phyloP scores from a whole-genome alignment of 345 rosid species.

The Sonneratia alba region DNA sequence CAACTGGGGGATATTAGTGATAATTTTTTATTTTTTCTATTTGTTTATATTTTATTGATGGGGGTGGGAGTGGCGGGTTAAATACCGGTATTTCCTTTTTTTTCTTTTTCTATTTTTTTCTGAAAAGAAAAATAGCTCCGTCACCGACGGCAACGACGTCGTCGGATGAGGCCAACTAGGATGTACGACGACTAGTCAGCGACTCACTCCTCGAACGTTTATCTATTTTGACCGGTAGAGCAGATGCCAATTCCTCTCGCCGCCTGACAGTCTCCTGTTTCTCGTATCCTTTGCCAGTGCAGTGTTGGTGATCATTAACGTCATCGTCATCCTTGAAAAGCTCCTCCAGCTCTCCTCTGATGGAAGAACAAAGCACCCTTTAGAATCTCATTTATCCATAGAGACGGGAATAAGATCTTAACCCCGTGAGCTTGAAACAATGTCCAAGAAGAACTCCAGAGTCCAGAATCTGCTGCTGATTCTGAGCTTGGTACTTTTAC shows the following conservation, averaged over 20 bases:
- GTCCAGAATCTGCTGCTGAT: slow-evolving; percentile 9
- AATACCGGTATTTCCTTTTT: too few relatives aligned
- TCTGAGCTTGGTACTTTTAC: slow-evolving; percentile 9
- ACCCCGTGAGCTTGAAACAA: background rate
- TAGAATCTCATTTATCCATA: background rate
- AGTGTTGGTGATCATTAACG: background rate
- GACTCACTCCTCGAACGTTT: too few relatives aligned
- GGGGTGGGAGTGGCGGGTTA: too few relatives aligned
- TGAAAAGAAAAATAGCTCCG: too few relatives aligned
- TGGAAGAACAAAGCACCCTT: background rate
- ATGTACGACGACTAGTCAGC: too few relatives aligned
- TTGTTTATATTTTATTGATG: too few relatives aligned
- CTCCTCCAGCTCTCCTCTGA: background rate
- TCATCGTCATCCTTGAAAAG: background rate
- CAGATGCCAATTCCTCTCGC: background rate
- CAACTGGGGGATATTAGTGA: too few relatives aligned
- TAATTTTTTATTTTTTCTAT: too few relatives aligned
- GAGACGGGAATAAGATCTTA: background rate
- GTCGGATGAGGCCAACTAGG: background rate
- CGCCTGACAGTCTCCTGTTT: background rate
- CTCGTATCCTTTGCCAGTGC: background rate
- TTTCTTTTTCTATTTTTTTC: too few relatives aligned
- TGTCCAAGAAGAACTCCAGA: background rate
- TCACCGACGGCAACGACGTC: background rate
- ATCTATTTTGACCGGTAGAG: too few relatives aligned